Conservation (phyloP, 139 green algal genomes). For the Tetradesmus lagerheimii region DNA sequence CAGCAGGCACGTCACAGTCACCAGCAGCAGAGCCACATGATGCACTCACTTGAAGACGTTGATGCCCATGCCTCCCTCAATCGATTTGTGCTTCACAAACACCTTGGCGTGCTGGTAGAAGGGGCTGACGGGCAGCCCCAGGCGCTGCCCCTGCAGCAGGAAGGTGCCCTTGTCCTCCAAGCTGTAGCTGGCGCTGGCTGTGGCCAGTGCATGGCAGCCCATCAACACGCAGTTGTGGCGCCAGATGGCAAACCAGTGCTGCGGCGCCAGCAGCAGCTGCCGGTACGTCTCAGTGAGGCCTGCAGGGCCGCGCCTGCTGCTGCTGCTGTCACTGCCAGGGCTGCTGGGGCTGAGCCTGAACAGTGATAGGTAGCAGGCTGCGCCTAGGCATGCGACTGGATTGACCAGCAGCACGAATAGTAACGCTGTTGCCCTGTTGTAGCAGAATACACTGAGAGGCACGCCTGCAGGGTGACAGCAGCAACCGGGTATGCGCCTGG, state of each 20-base stretch:
- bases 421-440: background rate
- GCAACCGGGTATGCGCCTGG: background rate
- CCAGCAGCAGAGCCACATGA: background rate
- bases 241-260: slow-evolving; percentile 57
- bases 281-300: slow-evolving; percentile 19
- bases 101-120: slow-evolving; percentile 20
- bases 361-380: slow-evolving; percentile 11
- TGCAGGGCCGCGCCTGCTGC: background rate
- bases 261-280: slow-evolving; percentile 48
- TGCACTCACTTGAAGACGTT: slow-evolving; percentile 44
- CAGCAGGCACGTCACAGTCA: background rate
- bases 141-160: slow-evolving; percentile 38
- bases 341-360: background rate
- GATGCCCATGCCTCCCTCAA: slow-evolving; percentile 60
- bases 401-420: slow-evolving; percentile 49
- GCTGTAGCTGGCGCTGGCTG: slow-evolving; percentile 23
- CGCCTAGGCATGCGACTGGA: slow-evolving; percentile 21
- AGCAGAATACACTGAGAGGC: slow-evolving; percentile 41
- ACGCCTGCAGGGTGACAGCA: slow-evolving; percentile 23
- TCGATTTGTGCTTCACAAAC: slow-evolving; percentile 52
- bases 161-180: slow-evolving; percentile 54
- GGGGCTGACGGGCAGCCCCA: slow-evolving; percentile 49
- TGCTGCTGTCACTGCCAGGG: background rate
- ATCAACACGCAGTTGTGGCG: slow-evolving; percentile 49
- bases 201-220: slow-evolving; percentile 38